Percentiles rank a stretch among this genome's conserved stretches.
These are phyloP conservation scores for Tylopilus plumbeoviolaceoides DNA, from an alignment of 768 basidiomycete species.

Conservation along the genomic window DNA sequence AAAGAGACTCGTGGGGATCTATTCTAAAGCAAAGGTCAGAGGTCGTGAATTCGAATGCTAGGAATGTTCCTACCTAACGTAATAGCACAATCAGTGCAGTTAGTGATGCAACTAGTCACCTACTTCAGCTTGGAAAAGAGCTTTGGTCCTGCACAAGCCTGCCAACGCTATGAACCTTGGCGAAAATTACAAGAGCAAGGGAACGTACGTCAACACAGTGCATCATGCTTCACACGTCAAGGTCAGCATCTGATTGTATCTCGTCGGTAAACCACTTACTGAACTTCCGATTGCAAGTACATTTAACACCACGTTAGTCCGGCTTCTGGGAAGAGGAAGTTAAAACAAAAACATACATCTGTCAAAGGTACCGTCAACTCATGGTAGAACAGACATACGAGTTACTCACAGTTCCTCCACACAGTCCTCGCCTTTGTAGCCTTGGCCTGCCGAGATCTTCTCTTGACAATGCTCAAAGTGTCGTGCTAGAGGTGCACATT, in stretches of 20 bases:
- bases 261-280: conserved; percentile 44
- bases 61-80: conserved; percentile 16
- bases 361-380: background rate
- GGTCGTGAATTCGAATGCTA: background rate
- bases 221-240: conserved; percentile 61
- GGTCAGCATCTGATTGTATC: conserved; percentile 4
- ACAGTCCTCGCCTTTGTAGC: conserved; percentile 89
- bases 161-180: conserved; percentile 12
- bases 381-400: background rate
- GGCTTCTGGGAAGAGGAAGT: background rate
- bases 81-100: background rate
- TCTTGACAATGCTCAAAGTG: conserved; percentile 92
- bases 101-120: background rate
- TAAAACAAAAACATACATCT: conserved; percentile 29
- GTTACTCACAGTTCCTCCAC: conserved; percentile 81
- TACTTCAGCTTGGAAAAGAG: conserved; percentile 70
- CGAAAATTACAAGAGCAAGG: background rate
- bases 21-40: conserved; percentile 9
- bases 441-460: conserved; percentile 77
- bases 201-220: conserved; percentile 82
- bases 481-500: conserved; percentile 65
- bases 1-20: conserved; percentile 7
- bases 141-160: conserved; percentile 67
- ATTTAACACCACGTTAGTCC: conserved; percentile 7
- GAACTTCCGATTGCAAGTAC: conserved; percentile 43